A percentile compares a stretch with the other conserved stretches of the same genome.
Conservation (phyloP, 352 stramenopile genomes). For the Bremia lactucae region DNA sequence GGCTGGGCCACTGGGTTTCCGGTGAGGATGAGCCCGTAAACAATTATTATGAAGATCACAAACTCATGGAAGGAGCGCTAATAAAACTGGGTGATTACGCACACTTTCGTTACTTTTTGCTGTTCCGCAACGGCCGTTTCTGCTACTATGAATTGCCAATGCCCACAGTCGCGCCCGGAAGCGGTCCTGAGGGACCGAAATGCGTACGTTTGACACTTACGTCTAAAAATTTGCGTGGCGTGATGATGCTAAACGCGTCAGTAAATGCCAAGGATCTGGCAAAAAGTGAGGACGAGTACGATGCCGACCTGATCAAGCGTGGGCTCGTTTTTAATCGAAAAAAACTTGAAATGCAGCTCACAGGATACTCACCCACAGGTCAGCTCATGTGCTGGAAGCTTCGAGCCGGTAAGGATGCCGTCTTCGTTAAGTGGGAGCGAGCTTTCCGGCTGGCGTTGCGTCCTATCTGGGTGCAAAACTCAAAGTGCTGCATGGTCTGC, state of each 20-base stretch:
- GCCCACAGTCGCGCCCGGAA: constrained; percentile 19
- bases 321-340: constrained; percentile 73
- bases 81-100: constrained; percentile 83
- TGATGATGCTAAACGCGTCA: constrained; percentile 79
- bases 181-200: constrained; percentile 13
- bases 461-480: constrained; percentile 76
- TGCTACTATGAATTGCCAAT: constrained; percentile 84
- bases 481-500: constrained; percentile 60
- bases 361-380: constrained; percentile 61
- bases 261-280: constrained; percentile 54
- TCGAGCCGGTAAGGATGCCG: constrained; percentile 51
- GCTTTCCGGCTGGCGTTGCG: constrained; percentile 65
- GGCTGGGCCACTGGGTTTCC: constrained; percentile 45
- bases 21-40: constrained; percentile 49
- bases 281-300: constrained; percentile 64
- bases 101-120: constrained; percentile 80
- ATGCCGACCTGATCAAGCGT: constrained; percentile 49
- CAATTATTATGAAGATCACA: constrained; percentile 79
- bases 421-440: constrained; percentile 74
- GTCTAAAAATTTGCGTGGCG: constrained; percentile 58
- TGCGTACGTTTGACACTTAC: constrained; percentile 68
- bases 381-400: constrained; percentile 76
- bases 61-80: constrained; percentile 77
- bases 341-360: constrained; percentile 77
- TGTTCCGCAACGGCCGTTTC: constrained; percentile 73